Percentiles rank a stretch among this genome's conserved stretches.
Evolutionary conservation across 2,329 filamentous ascomycete species (phyloP).

Genomic region (Beauveria sp.): DNA sequence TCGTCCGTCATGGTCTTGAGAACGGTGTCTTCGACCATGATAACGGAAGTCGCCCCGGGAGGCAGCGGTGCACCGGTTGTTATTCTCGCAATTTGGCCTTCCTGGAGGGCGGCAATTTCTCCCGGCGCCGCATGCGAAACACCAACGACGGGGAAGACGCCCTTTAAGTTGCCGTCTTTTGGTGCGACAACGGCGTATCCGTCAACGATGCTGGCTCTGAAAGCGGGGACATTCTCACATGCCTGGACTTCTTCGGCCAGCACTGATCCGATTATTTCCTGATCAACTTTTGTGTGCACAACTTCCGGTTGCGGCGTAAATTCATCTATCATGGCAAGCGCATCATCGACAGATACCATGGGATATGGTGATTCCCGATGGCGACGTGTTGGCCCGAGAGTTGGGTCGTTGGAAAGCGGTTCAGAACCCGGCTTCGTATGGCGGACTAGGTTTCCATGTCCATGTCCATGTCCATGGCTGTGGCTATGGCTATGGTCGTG

Average conservation of each 20-base stretch:
- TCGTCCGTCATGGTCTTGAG: conserved; percentile 70
- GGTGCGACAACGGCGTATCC: conserved; percentile 80
- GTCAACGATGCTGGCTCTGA: conserved; percentile 92
- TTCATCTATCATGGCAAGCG: conserved; percentile 62
- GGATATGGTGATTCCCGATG: conserved; percentile 85
- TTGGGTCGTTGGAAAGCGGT: conserved; percentile 52
- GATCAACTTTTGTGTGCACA: conserved; percentile 52
- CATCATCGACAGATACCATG: conserved; percentile 81
- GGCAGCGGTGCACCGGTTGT: conserved; percentile 92
- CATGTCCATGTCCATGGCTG: conserved; percentile 47
- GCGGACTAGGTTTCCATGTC: conserved; percentile 58
- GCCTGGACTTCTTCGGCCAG: conserved; percentile 78
- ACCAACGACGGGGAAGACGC: conserved; percentile 76
- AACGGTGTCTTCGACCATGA: conserved; percentile 87
- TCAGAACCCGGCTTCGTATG: conserved; percentile 60
- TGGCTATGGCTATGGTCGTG: conserved; percentile 13
- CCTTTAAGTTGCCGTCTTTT: conserved; percentile 57
- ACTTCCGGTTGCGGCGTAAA: conserved; percentile 60
- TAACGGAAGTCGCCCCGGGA: conserved; percentile 78
- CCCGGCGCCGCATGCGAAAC: conserved; percentile 79
- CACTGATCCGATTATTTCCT: conserved; percentile 63
- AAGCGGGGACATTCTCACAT: conserved; percentile 79
- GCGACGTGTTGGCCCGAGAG: conserved; percentile 57
- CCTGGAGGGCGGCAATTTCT: conserved; percentile 54
- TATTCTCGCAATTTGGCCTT: conserved; percentile 77